Conservation (phyloP, 2,329 filamentous ascomycete species). For the Paecilomyces niveus region DNA sequence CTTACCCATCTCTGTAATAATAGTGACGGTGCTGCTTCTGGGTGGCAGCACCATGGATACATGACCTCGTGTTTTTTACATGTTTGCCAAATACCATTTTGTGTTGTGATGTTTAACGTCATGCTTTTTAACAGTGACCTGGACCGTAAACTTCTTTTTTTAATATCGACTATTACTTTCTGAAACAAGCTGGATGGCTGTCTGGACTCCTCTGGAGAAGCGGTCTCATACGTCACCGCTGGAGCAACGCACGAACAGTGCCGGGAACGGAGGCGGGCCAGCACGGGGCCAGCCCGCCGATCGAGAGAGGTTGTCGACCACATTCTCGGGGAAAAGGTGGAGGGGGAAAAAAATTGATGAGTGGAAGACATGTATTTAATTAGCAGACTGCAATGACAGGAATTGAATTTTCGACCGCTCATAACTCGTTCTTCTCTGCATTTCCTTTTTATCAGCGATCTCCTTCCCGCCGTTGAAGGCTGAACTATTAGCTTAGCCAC, state of each 20-base stretch:
- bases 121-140: background rate
- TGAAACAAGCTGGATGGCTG: background rate
- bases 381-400: too few relatives aligned
- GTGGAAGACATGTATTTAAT: too few relatives aligned
- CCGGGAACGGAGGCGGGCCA: background rate
- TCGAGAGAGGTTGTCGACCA: background rate
- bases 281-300: background rate
- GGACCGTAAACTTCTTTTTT: background rate
- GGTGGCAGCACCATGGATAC: background rate
- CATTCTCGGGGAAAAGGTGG: too few relatives aligned
- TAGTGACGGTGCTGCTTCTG: conserved; percentile 1
- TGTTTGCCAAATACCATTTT: background rate
- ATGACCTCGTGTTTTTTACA: background rate
- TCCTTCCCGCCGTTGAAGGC: background rate
- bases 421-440: too few relatives aligned
- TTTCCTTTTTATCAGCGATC: background rate
- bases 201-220: background rate
- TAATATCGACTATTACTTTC: background rate
- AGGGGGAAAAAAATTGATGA: too few relatives aligned
- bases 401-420: too few relatives aligned
- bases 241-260: background rate
- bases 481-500: background rate
- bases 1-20: conserved; percentile 1
- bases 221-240: background rate
- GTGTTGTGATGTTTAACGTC: background rate